Evolutionary conservation across 768 basidiomycete genomes (phyloP), one percentile per base, ranked within the genome.

Genomic region (Serendipita sp.): DNA sequence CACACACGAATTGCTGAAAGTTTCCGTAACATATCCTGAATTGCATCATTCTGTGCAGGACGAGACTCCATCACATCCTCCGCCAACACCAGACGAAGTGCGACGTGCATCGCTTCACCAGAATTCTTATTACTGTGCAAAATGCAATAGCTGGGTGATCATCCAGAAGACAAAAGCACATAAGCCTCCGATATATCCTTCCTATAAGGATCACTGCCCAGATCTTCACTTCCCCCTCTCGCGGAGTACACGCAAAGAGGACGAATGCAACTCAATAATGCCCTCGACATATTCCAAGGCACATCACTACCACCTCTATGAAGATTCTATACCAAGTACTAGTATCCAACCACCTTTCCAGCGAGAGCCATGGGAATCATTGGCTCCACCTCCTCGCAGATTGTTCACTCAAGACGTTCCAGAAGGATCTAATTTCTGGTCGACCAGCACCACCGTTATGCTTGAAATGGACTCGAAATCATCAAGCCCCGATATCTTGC

Each of bases 121-220:
- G 3, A 82, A 87, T 68, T 88, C 87, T 13, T 88, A 88, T 71
- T 92, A 87, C 70, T 91, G 88, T 70, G 81, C 83, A 27, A 84
- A 82, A 70, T 86, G 91, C 64, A 87, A 91, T 68, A 85, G 85
- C 3, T 92, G 89, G 89, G 81, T 89, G 37, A 79, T 91, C 44
- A 75, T 91, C 15, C 50, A 66, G 40, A 77, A 76, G 44, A 87
- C 86, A 84, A 83, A 82, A 66, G 79, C 80, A 13, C 84, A 86
- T 11, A 75, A 78, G 6, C 87, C 86, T 2, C 82, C 84, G 3
- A 76, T 88, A 23, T 79, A 83, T 16, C 74, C 73, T 46, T 81
- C 82, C 3, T 87, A 83, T 67, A 71, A 75, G 27, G 71, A 71
- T 33, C 74, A 73, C 44, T 67, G 72, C 64, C 70, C 40, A n/a